These are phyloP conservation scores for Trypanosoma cruzi DNA, from an alignment of 208 protist species.

Conservation along the genomic window DNA sequence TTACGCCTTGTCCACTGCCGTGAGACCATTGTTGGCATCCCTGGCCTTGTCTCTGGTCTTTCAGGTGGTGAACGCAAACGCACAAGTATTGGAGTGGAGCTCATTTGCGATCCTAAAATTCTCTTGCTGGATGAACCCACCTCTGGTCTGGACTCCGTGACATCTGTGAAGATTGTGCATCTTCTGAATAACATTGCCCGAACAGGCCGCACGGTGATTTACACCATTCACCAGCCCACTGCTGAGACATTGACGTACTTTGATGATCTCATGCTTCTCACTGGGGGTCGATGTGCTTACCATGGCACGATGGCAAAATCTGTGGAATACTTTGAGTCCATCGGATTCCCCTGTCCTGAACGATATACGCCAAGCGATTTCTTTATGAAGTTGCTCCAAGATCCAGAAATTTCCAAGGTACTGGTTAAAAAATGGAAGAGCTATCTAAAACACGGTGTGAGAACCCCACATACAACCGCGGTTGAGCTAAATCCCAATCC, in stretches of 20 bases:
- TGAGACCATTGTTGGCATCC: slow-evolving; percentile 77
- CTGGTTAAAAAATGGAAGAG: slow-evolving; percentile 75
- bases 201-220: slow-evolving; percentile 86
- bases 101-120: slow-evolving; percentile 85
- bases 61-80: slow-evolving; percentile 92
- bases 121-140: slow-evolving; percentile 93
- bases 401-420: slow-evolving; percentile 42
- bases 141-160: slow-evolving; percentile 88
- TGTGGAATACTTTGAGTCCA: slow-evolving; percentile 81
- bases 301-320: slow-evolving; percentile 70
- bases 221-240: slow-evolving; percentile 96
- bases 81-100: slow-evolving; percentile 87
- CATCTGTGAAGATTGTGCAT: slow-evolving; percentile 81
- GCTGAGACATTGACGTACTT: slow-evolving; percentile 89
- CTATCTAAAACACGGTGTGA: slow-evolving; percentile 45
- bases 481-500: slow-evolving; percentile 41
- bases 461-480: slow-evolving; percentile 57
- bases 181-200: slow-evolving; percentile 73
- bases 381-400: slow-evolving; percentile 86
- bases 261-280: slow-evolving; percentile 92
- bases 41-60: slow-evolving; percentile 68
- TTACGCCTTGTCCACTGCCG: slow-evolving; percentile 66
- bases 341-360: slow-evolving; percentile 69
- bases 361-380: slow-evolving; percentile 89
- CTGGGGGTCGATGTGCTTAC: slow-evolving; percentile 78